Evolutionary conservation across 2,329 filamentous ascomycete species (phyloP).

Genomic region (Atkinsonella hypoxylon): DNA sequence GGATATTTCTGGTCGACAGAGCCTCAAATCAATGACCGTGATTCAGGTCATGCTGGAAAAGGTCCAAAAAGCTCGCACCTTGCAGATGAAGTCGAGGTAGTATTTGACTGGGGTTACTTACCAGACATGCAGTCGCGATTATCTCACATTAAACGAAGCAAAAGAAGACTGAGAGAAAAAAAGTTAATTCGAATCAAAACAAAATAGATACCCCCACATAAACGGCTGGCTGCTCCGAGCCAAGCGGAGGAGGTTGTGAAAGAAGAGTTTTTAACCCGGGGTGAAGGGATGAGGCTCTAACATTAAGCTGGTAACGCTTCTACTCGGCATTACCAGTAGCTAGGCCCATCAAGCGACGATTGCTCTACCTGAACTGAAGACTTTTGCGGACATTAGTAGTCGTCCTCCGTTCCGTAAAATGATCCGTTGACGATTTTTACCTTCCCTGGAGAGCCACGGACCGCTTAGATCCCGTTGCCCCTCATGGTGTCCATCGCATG

Average conservation of each 20-base stretch:
- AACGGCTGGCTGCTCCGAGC: background rate
- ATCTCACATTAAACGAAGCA: background rate
- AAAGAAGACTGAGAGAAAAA: background rate
- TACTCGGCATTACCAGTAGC: background rate
- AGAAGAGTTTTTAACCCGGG: background rate
- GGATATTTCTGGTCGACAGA: background rate
- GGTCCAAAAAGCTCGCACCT: background rate
- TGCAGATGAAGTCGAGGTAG: background rate
- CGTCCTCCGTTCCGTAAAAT: background rate
- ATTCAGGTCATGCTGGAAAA: background rate
- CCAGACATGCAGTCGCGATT: background rate
- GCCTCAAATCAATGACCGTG: too few species aligned
- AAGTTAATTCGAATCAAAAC: background rate
- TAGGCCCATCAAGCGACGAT: background rate
- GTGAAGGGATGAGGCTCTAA: constrained; percentile 2
- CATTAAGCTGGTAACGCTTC: constrained; percentile 1
- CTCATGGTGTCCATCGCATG: background rate
- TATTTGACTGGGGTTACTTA: background rate
- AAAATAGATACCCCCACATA: background rate
- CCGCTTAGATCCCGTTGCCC: background rate
- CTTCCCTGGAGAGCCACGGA: background rate
- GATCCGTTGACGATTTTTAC: background rate
- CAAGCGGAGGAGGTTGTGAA: background rate
- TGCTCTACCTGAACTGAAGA: background rate
- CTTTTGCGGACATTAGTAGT: background rate